Percentiles rank a stretch among this genome's conserved stretches.
Conservation (phyloP, 768 basidiomycete species). For the Mycena leptocephala region DNA sequence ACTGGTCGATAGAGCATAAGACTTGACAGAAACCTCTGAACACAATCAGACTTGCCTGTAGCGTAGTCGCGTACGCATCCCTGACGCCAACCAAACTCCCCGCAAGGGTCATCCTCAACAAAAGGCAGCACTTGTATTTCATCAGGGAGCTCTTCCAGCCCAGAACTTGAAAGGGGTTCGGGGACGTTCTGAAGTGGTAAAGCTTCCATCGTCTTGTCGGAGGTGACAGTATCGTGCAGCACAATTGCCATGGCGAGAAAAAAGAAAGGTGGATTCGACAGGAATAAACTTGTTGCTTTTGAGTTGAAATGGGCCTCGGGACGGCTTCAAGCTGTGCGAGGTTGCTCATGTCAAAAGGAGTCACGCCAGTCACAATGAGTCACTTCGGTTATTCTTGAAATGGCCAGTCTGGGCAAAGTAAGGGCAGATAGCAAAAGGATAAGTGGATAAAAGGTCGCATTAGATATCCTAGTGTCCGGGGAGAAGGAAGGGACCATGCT, state of each 20-base stretch:
- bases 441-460: too few relatives aligned
- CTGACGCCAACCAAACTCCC: neutral
- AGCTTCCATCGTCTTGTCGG: neutral
- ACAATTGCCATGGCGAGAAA: neutral
- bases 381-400: neutral
- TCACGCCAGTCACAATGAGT: neutral
- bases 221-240: neutral
- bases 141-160: neutral
- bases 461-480: too few relatives aligned
- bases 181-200: neutral
- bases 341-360: neutral
- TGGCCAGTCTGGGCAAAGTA: neutral
- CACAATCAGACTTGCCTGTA: neutral
- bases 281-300: neutral
- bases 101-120: neutral
- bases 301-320: neutral
- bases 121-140: constrained; percentile 7
- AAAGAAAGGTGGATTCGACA: neutral
- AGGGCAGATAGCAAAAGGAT: neutral
- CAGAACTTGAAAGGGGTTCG: neutral
- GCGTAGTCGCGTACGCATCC: neutral
- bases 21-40: neutral
- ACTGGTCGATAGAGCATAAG: constrained; percentile 2
- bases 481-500: neutral
- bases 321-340: neutral